These are phyloP conservation scores for Apiospora marii DNA, from an alignment of 2,329 filamentous ascomycete genomes.

Conservation along the genomic window DNA sequence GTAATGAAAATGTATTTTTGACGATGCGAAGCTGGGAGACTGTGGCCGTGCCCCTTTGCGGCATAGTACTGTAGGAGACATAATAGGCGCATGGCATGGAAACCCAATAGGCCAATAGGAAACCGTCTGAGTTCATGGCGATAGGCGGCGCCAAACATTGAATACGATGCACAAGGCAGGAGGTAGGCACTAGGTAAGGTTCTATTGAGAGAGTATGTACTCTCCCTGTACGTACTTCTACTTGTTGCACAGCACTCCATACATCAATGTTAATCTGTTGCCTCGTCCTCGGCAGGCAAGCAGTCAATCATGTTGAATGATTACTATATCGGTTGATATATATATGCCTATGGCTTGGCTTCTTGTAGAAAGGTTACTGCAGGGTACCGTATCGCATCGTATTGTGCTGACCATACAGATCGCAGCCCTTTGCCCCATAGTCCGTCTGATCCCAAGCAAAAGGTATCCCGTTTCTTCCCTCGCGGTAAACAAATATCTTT, in stretches of 20 bases:
- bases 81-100: slow-evolving; percentile 10
- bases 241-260: background rate
- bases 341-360: background rate
- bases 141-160: slow-evolving; percentile 18
- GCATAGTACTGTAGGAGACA: background rate
- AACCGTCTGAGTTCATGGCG: slow-evolving; percentile 6
- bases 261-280: background rate
- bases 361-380: background rate
- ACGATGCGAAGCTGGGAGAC: slow-evolving; percentile 15
- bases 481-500: slow-evolving; percentile 1
- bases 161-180: background rate
- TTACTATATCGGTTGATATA: background rate
- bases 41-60: background rate
- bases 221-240: slow-evolving; percentile 1
- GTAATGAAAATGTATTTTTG: background rate
- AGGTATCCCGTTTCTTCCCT: background rate
- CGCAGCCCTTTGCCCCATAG: background rate
- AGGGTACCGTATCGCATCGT: background rate
- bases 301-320: background rate
- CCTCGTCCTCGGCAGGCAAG: background rate
- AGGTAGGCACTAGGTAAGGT: background rate
- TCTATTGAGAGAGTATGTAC: background rate
- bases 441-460: slow-evolving; percentile 5
- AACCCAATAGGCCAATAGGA: slow-evolving; percentile 1
- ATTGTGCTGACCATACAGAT: slow-evolving; percentile 3